Base-by-base conservation (phyloP, 2,329 filamentous ascomycete species). In the Lecanicillium sp. region DNA sequence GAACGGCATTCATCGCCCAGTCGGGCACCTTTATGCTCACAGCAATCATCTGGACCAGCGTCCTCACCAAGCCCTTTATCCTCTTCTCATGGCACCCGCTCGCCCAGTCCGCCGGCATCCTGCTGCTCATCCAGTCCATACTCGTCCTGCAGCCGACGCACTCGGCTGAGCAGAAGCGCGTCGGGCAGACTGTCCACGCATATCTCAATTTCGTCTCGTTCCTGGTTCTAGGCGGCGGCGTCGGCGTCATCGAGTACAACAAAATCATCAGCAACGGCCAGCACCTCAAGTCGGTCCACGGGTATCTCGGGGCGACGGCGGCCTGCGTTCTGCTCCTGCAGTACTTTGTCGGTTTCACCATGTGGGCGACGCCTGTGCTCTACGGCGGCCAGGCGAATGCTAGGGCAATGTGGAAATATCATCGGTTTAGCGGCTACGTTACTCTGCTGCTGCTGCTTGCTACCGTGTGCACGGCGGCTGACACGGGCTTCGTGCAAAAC, bases 71-170 rank as follows among this genome's bases (percentile, higher is more conserved):
- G 40, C 61, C 66, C 20, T 56, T 94, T 45, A 84, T 86, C 29
- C 78, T 95, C 51, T 95, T 97, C 72, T 88, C 87, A 14, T 79
- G 82, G 8, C 90, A 97, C 60, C 90, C 90, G 7, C 79, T 96
- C 56, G 68, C 81, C 42, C 70, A 75, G 62, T 71, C 67, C 10
- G 48, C 83, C 41, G 88, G 79, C 35, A 60, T 94, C 42, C 70
- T 95, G 45, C 70, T 87, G 42, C 70, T 92, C 51, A 74, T 84
- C 14, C 83, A 96, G 68, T 83, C 82, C 40, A 78, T 89, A 47
- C 78, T 97, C 37, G 67, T 92, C 49, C 74, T 97, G 27, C 92
- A 98, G 60, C 92, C 90, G 2, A 95, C 90, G 0, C 76, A 84
- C 51, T 85, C 85, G 0, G 67, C 80, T 2, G 60, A 69, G 13